Evolutionary conservation across 1,284 basidiomycete genomes (phyloP), one percentile per base, ranked within the genome.

Genomic region (Cystobasidium sp.): DNA sequence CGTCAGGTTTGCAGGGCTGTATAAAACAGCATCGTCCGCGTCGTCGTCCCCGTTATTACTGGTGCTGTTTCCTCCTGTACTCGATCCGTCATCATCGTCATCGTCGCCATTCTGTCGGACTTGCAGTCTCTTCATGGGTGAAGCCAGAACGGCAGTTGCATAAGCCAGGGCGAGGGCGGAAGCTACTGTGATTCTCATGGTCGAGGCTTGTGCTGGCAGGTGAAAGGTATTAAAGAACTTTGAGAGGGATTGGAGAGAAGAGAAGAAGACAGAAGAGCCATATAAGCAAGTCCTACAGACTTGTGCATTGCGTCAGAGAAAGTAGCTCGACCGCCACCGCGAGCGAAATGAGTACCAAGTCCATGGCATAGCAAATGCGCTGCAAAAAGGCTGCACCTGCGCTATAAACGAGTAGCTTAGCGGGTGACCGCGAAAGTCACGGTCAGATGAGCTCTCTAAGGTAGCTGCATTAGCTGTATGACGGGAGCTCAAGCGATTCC

Each of bases 1-100:
- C 16, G 67, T 68, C 22, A 55, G 22, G 43, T 68, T 68, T 14
- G 56, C 44, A 6, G 67, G 67, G 47, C 53, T 58, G 55, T 58
- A 68, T 39, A 68, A 41, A 20, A 58, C 53, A 24, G 67, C 67
- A 46, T 68, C 67, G 41, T 59, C 56, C 18, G 52, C 18, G 22
- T 58, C 52, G 44, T 59, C 41, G 24, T 68, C 49, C n/a, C 52
- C 37, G 24, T 52, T 24, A 55, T 39, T 16, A 20, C 31, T 47
- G 8, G 10, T 18, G 22, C 31, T 62, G 41, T 41, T 43, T 12
- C 22, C 44, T 10, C 59, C 59, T 44, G 39, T 44, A 37, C n/a
- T 44, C 12, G 39, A 6, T 20, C 7, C 20, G 8, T 39, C 41
- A 24, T 62, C 59, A 22, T 62, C 59, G 44, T 62, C 44, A 14